These are phyloP conservation scores for Testicularia cyperi DNA, from an alignment of 1,284 basidiomycete genomes.

Conservation along the genomic window DNA sequence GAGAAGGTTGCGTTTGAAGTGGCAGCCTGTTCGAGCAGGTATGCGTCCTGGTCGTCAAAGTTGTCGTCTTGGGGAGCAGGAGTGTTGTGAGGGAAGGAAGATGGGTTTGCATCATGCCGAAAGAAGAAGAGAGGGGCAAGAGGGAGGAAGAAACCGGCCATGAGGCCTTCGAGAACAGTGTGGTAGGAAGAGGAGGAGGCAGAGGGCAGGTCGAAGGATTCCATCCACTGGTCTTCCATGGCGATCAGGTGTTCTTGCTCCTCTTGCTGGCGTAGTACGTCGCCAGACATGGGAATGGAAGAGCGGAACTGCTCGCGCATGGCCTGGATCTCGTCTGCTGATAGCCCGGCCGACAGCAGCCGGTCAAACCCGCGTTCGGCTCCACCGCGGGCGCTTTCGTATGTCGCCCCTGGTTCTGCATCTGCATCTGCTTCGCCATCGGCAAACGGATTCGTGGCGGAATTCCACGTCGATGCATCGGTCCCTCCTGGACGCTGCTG, in stretches of 20 bases:
- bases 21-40: slow-evolving; percentile 2
- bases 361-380: slow-evolving; percentile 35
- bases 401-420: background rate
- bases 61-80: background rate
- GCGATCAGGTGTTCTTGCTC: slow-evolving; percentile 24
- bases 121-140: slow-evolving; percentile 31
- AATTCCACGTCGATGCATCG: too few relatives aligned
- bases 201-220: slow-evolving; percentile 4
- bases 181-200: slow-evolving; percentile 3
- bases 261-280: slow-evolving; percentile 13
- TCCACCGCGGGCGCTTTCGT: too few relatives aligned
- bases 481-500: too few relatives aligned
- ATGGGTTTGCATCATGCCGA: slow-evolving; percentile 13
- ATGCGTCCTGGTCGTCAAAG: slow-evolving; percentile 13
- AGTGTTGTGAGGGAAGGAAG: background rate
- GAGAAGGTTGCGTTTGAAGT: slow-evolving; percentile 15
- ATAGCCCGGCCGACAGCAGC: slow-evolving; percentile 18
- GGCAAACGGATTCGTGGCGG: background rate
- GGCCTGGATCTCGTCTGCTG: slow-evolving; percentile 10
- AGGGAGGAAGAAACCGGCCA: slow-evolving; percentile 30
- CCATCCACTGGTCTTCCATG: slow-evolving; percentile 41
- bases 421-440: background rate
- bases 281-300: slow-evolving; percentile 18
- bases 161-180: slow-evolving; percentile 22
- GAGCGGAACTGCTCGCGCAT: slow-evolving; percentile 25